Evolutionary conservation across 73 alveolate species (phyloP), one percentile per base, ranked within the genome.

Genomic region (Paramecium octaurelia): DNA sequence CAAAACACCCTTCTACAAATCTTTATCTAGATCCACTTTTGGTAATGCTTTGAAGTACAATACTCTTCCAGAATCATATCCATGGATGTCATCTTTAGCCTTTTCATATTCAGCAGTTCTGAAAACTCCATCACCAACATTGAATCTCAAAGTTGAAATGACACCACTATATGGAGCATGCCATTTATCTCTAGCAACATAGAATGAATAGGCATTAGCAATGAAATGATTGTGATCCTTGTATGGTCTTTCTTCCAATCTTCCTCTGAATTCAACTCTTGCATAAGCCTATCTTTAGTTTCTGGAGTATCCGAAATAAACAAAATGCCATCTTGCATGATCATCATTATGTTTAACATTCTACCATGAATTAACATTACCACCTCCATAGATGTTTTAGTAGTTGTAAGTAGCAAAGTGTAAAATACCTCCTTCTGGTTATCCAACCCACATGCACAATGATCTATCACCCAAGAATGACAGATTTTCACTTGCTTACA

Each of bases 141-240:
- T 86, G 44, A 86, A 59, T 86, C 93, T 46, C 18, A 86, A 38
- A 58, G 24, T 24, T 14, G 69, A 73, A 86, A 86, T 86, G 2
- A 21, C 27, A 4, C 93, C 93, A 58, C 88, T 86, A 36, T 64
- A 58, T 16, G 59, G 23, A 24, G 68, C 87, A 40, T 86, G 93
- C 86, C 86, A 80, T 80, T 80, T 43, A 80, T 80, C 91, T 80
- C 21, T 80, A 42, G 91, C 91, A 44, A 44, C 42, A 80, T 80
- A 80, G 24, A 80, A 46, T 43, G 91, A 80, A 64, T 16, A 80
- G 4, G 46, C 24, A 35, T 80, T 80, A 23, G 91, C 75, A 44
- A 80, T 24, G 16, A 44, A 80, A 46, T 80, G 91, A 12, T 43
- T 40, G 23, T 44, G 70, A 42, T 80, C 73, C 9, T 80, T 80